Base-by-base conservation (phyloP, 2,329 filamentous ascomycete genomes). In the Aspergillus sp. region DNA sequence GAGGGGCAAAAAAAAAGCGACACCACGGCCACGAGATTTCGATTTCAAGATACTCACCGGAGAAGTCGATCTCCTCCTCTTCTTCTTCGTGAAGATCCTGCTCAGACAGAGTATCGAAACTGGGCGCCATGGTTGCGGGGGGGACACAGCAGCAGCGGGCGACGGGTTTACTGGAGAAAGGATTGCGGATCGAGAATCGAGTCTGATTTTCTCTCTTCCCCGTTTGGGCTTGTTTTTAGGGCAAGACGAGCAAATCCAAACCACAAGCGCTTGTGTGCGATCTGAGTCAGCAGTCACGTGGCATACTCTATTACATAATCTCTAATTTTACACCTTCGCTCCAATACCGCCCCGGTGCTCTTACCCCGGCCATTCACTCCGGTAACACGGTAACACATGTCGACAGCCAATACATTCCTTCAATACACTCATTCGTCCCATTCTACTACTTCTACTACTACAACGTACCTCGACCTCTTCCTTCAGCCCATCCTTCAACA, bases 21-120 rank as follows among this genome's bases (percentile, higher is more conserved):
- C 48, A 47, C 50, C 26, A 52, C 19, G 45, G 42, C 26, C 26
- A 50, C 54, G 53, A 60, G 22, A 35, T 41, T 40, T 17, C 32
- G 46, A 35, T 41, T 40, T 17, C 32, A 44, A 51, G 52, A 57
- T 52, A 65, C 76, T 56, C 67, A 79, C 79, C 80, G 64, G 90
- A 93, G 73, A 95, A 90, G 73, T 97, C 93, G 74, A 97, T 88
- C 72, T 96, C 91, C 70, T 92, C 88, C 76, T 94, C 88, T 72
- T 96, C 92, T 72, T 88, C 88, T 71, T 92, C 87, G 67, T 94
- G 90, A 73, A 93, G 87, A 73, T 96, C 90, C 66, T 93, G 90
- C 74, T 96, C 91, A 74, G 88, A 88, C 71, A 97, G 82, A 68
- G 91, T 89, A 71, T 96, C 90, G 76, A 95, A 97, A 72, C 90